phyloP scores from a whole-genome alignment of 768 basidiomycete genomes.

The Lactifluus piperatus region DNA sequence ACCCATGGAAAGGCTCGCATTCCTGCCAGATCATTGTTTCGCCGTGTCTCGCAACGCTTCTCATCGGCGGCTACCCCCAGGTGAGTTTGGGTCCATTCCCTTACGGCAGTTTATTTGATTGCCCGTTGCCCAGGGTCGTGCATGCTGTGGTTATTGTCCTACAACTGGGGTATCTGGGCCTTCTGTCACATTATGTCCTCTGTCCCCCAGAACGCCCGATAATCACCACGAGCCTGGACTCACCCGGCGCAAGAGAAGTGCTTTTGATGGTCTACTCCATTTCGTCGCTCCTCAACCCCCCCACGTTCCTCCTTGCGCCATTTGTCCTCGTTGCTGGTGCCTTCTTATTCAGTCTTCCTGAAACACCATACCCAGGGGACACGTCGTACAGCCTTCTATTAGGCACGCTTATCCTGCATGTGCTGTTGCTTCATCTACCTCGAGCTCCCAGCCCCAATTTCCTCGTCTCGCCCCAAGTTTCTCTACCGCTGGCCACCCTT shows the following conservation, averaged over 20 bases:
- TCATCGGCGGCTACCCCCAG: conserved; percentile 39
- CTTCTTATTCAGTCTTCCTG: conserved; percentile 36
- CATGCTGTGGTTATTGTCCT: conserved; percentile 37
- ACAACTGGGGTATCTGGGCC: conserved; percentile 33
- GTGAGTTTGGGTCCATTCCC: conserved; percentile 24
- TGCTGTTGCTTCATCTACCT: conserved; percentile 41
- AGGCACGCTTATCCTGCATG: conserved; percentile 32
- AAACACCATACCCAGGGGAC: conserved; percentile 34
- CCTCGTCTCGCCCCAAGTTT: conserved; percentile 31
- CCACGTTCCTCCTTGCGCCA: conserved; percentile 29
- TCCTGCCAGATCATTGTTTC: neutral
- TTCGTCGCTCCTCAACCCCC: conserved; percentile 29
- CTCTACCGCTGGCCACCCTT: conserved; percentile 40
- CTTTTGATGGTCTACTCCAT: conserved; percentile 33
- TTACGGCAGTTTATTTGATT: neutral
- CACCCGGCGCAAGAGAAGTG: conserved; percentile 29
- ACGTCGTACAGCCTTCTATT: conserved; percentile 36
- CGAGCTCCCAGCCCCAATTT: conserved; percentile 36
- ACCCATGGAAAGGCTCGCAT: conserved; percentile 3
- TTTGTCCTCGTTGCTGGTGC: conserved; percentile 33
- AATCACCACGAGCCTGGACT: conserved; percentile 19
- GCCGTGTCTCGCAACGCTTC: conserved; percentile 23
- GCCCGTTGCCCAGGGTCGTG: conserved; percentile 30
- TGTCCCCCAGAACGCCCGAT: conserved; percentile 32
- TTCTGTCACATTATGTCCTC: conserved; percentile 30